Conservation (phyloP, 1,284 basidiomycete species). For the Gastroboletus turbinatus region DNA sequence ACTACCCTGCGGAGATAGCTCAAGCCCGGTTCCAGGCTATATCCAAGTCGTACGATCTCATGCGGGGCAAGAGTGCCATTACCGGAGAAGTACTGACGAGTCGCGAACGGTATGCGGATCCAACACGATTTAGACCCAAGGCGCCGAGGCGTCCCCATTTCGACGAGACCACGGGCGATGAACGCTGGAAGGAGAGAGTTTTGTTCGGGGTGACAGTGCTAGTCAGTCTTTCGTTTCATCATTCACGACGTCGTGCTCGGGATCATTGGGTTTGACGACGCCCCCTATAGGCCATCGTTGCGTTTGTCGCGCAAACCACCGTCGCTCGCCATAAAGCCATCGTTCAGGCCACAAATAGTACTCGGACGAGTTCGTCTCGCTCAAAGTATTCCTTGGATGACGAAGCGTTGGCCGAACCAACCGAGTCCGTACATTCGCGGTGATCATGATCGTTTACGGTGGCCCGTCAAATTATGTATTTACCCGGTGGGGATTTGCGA, state of each 20-base stretch:
- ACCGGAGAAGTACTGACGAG: constrained; percentile 17
- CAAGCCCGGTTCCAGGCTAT: constrained; percentile 65
- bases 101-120: constrained; percentile 27
- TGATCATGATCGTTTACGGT: not conserved
- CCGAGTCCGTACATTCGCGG: not conserved
- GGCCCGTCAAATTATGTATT: not conserved
- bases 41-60: constrained; percentile 56
- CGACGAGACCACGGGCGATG: constrained; percentile 38
- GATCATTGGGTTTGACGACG: not conserved
- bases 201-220: constrained; percentile 48
- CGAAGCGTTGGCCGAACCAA: constrained; percentile 23
- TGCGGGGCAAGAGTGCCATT: constrained; percentile 43
- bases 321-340: constrained; percentile 23
- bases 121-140: constrained; percentile 30
- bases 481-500: not conserved
- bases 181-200: constrained; percentile 56
- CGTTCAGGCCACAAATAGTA: not conserved
- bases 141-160: constrained; percentile 25
- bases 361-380: constrained; percentile 8
- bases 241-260: not conserved
- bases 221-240: constrained; percentile 36
- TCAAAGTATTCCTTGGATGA: constrained; percentile 12
- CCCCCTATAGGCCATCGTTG: constrained; percentile 22
- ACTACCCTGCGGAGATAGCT: constrained; percentile 44
- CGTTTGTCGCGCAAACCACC: constrained; percentile 30